A percentile compares a stretch with the other conserved stretches of the same genome.
phyloP scores from a whole-genome alignment of 495 filamentous ascomycete genomes.

The Penicillium roqueforti region DNA sequence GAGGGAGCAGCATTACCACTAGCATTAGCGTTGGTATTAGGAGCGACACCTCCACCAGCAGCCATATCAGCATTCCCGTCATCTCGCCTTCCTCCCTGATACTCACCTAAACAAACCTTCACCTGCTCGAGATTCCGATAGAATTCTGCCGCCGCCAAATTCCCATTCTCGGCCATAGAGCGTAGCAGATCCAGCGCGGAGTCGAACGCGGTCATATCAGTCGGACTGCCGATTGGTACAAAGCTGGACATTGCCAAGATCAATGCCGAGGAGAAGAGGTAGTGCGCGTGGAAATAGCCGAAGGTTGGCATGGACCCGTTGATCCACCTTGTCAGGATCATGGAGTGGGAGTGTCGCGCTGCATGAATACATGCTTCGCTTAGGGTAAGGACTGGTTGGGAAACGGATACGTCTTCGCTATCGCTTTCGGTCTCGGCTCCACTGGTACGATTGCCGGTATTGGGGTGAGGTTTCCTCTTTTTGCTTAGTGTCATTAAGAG shows the following conservation, averaged over 20 bases:
- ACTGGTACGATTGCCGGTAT: background rate
- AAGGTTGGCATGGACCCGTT: conserved; percentile 43
- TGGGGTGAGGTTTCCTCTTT: background rate
- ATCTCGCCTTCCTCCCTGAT: conserved; percentile 5
- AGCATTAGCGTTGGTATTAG: background rate
- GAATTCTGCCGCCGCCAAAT: conserved; percentile 41
- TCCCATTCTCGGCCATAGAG: conserved; percentile 41
- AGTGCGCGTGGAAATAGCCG: conserved; percentile 46
- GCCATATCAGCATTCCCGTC: background rate
- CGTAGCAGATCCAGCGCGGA: conserved; percentile 38
- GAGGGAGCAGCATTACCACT: background rate
- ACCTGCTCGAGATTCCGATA: conserved; percentile 37
- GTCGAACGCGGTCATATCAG: conserved; percentile 36
- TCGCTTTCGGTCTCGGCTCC: background rate
- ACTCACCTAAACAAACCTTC: conserved; percentile 31
- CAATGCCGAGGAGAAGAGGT: conserved; percentile 42
- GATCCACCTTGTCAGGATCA: conserved; percentile 44
- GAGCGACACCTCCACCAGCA: background rate
- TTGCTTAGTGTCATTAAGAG: conserved; percentile 37
- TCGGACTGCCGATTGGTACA: conserved; percentile 35
- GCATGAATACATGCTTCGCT: conserved; percentile 46
- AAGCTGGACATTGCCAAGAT: conserved; percentile 44
- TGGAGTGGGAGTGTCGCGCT: conserved; percentile 39
- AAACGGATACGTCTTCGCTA: conserved; percentile 19
- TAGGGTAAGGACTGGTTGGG: conserved; percentile 39